Base-by-base conservation (phyloP, 139 green algal genomes). In the Choricystis sp. region DNA sequence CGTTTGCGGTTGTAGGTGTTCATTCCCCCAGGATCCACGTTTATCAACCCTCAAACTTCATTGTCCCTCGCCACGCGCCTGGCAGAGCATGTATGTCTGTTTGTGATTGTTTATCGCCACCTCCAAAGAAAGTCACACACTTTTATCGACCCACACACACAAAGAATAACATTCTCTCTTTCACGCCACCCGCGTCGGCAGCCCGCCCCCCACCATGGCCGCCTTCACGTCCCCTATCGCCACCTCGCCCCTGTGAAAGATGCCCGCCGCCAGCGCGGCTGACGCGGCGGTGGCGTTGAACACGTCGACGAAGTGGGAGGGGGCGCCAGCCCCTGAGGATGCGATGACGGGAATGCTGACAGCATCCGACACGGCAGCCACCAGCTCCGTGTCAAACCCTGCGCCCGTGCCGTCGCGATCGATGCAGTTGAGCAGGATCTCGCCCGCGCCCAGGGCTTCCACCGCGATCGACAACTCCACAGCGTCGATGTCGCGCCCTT, bases 351-450 rank as follows among this genome's bases (percentile, higher is more conserved):
- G 92, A 61, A 99, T 98, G 55, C 69, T 90, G 26, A 99, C 93
- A 4, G 93, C 88, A 9, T 74, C 63, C 0, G 84, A 83, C 57
- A 99, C 87, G 0, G 89, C 79, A 1, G 68, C 64, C 26, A 99
- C 84, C 48, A 99, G 81, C 59, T 95, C 89, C 63, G 92, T 66
- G 74, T 99, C 92, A 74, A 96, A 99, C 56, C 93, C 92, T 74
- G 69, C 64, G 48, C 74, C 69, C 66, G 69, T 78, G 26, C 91
- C 91, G 70, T 97, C 91, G 40, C 84, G 84, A 77, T 99, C 91
- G 67, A 99, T 99, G 81, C 89, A 97, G 77, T 99, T 99, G 55
- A 99, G 83, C 69, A 99, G 72, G 71, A 99, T 97, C 78, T 99
- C 93, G 19, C 93, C 92, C 19, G 93, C 91, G 0, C 93, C 93